Evolutionary conservation across 192 early-diverging fungal species (phyloP).

Genomic region (Chytriomyces sp.): DNA sequence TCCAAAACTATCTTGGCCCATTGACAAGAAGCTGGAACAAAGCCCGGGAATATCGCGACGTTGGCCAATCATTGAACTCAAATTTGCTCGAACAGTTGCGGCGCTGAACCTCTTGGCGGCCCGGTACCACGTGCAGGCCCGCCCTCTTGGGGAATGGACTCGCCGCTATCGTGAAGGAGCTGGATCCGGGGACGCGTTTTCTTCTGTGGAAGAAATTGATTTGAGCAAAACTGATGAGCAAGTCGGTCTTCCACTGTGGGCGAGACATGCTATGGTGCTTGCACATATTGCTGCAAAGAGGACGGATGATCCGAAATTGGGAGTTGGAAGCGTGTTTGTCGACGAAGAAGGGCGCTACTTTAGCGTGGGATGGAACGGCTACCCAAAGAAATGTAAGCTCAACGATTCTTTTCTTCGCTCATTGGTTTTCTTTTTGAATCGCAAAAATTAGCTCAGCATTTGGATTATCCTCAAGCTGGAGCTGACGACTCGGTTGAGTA

Average conservation of each 20-base stretch:
- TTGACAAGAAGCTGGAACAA: constrained; percentile 16
- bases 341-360: constrained; percentile 38
- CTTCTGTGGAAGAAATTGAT: neutral
- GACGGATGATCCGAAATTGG: constrained; percentile 52
- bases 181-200: neutral
- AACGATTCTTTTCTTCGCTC: neutral
- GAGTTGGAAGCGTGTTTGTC: constrained; percentile 47
- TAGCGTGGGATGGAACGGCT: constrained; percentile 50
- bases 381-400: constrained; percentile 42
- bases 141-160: constrained; percentile 21
- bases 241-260: constrained; percentile 16
- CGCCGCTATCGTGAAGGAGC: neutral
- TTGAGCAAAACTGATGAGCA: constrained; percentile 9
- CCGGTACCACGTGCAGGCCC: constrained; percentile 23
- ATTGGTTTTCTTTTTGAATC: neutral
- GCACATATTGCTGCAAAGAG: constrained; percentile 51
- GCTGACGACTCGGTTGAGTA: constrained; percentile 51
- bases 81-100: constrained; percentile 26
- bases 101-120: constrained; percentile 17
- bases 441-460: constrained; percentile 24
- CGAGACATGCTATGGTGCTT: constrained; percentile 47
- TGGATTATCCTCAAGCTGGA: constrained; percentile 50
- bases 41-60: constrained; percentile 28
- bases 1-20: constrained; percentile 15
- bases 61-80: constrained; percentile 29